Base-by-base conservation (phyloP, 352 stramenopile species). In the Plasmopara viticola region DNA sequence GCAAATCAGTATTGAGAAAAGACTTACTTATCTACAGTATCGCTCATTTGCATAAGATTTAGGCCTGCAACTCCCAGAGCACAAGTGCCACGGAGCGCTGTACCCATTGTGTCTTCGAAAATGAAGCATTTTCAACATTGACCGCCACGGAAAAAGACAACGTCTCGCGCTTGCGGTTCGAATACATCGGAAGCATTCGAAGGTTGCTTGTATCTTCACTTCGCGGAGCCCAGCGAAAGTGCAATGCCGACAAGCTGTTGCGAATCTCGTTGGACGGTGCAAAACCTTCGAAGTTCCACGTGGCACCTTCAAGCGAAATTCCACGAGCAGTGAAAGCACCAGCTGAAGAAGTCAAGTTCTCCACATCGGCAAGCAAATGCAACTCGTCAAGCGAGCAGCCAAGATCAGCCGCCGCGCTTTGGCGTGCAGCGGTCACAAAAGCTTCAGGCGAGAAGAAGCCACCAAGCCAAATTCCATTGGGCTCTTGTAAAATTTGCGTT, bases 371-470 rank as follows among this genome's bases (percentile, higher is more conserved):
- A 17, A 91, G 70, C 25, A 97, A 68, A 39, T 78, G 72, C 17
- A 97, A 64, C 48, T 95, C 82, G 41, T 97, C 90, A 28, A 97
- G 68, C 18, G 88, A 94, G 55, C 88, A 97, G 9, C 68, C 56
- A 40, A 86, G 69, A 28, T 74, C 57, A 0, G 86, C 71, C 4
- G 93, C 91, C 35, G 91, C 87, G 29, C 84, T 82, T 74, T 98
- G 93, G 4, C 93, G 74, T 5, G 79, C 94, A 5, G 91, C 90
- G 5, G 89, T 97, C 39, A 98, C 72, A 38, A 97, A 97, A 34
- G 89, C 88, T 51, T 97, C 92, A 6, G 93, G 89, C 7, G 81
- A 95, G 56, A 97, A 96, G 34, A 98, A 71, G 0, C 88, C 87
- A n/a, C 92, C 92, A 17, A 97, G 64, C 89, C 91, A 97, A 42